Percentiles rank a stretch among this genome's conserved stretches.
These are phyloP conservation scores for Ustilago hordei DNA, from an alignment of 1,284 basidiomycete genomes.

Conservation along the genomic window DNA sequence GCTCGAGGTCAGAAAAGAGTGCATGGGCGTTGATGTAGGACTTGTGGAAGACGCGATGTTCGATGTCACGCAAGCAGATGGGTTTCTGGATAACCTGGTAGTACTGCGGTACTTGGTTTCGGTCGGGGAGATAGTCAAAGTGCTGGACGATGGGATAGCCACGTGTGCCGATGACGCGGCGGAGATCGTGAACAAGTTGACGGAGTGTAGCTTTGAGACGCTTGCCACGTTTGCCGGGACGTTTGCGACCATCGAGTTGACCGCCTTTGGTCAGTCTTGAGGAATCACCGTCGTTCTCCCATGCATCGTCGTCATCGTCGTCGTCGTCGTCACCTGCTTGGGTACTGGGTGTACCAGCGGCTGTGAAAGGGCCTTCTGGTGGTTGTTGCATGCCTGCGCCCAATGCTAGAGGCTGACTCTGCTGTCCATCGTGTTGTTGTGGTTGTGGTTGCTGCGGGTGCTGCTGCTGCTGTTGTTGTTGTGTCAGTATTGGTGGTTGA, in stretches of 20 bases:
- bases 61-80: slow-evolving; percentile 60
- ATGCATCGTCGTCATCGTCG: slow-evolving; percentile 23
- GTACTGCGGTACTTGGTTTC: slow-evolving; percentile 63
- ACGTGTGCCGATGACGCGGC: slow-evolving; percentile 36
- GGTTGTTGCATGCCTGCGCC: slow-evolving; percentile 3
- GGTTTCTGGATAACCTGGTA: slow-evolving; percentile 63
- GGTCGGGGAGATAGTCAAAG: slow-evolving; percentile 63
- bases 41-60: slow-evolving; percentile 53
- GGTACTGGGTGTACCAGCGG: slow-evolving; percentile 33
- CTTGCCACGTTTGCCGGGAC: slow-evolving; percentile 60
- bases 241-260: slow-evolving; percentile 49
- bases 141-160: slow-evolving; percentile 48
- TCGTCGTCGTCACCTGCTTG: slow-evolving; percentile 43
- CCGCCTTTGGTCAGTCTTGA: slow-evolving; percentile 51
- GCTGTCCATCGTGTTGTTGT: not conserved
- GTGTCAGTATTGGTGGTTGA: slow-evolving; percentile 1
- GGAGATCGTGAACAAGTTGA: slow-evolving; percentile 51
- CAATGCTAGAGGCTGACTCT: not conserved
- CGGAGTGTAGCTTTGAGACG: slow-evolving; percentile 63
- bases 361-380: slow-evolving; percentile 13
- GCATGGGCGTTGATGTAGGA: slow-evolving; percentile 62
- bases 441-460: slow-evolving; percentile 3
- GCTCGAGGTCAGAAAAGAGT: slow-evolving; percentile 58
- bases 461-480: slow-evolving; percentile 4
- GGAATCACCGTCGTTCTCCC: slow-evolving; percentile 25